Conservation (phyloP, 1,284 basidiomycete genomes). For the Ustilago bromivora region DNA sequence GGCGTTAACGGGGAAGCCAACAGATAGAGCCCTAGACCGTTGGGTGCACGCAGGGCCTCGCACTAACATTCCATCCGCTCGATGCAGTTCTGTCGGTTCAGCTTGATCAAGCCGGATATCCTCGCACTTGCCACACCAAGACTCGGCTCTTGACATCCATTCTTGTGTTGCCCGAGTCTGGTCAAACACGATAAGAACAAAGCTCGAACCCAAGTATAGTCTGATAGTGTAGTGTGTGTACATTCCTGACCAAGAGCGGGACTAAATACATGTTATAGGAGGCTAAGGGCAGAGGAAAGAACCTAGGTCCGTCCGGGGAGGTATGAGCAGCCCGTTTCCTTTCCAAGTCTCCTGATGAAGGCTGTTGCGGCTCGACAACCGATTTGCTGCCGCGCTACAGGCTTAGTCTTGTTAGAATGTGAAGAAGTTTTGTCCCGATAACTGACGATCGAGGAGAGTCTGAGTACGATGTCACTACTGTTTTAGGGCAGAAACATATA, state of each 20-base stretch:
- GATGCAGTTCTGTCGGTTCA: neutral
- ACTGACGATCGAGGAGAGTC: no score
- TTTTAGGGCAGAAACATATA: no score
- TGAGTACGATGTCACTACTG: no score
- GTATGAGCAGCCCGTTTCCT: no score
- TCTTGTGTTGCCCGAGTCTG: neutral
- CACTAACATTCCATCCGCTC: neutral
- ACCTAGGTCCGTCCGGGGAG: no score
- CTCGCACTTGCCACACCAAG: neutral
- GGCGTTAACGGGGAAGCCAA: neutral
- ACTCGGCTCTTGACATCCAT: neutral
- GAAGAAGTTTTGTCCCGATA: no score
- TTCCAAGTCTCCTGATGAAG: no score
- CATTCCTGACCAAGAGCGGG: no score
- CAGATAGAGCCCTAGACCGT: neutral
- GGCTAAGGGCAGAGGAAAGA: no score
- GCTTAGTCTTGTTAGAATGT: neutral
- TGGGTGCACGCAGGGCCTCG: conserved; percentile 6
- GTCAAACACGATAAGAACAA: neutral
- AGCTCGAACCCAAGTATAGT: neutral
- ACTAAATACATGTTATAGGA: no score
- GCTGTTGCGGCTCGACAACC: conserved; percentile 1
- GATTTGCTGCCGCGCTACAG: neutral
- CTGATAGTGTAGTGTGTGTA: neutral
- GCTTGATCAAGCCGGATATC: neutral